phyloP scores from a whole-genome alignment of 1,284 basidiomycete species.

The Sporisorium graminicola region DNA sequence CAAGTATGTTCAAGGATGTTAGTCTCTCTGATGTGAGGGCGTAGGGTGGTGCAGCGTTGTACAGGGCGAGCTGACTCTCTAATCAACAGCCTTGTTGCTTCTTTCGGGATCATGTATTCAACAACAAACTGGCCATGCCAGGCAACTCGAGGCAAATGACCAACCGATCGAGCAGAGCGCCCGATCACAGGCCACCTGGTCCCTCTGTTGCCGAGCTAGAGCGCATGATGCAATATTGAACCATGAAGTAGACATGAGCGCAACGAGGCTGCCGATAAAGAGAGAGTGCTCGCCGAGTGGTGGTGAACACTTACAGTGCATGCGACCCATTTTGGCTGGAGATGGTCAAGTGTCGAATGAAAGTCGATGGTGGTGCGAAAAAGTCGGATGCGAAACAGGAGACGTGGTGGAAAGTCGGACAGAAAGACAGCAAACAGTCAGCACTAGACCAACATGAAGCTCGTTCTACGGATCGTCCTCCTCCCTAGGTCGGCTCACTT shows the following conservation, averaged over 20 bases:
- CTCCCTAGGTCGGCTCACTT: constrained; percentile 19
- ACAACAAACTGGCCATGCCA: not conserved
- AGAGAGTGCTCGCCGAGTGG: constrained; percentile 25
- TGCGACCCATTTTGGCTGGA: constrained; percentile 69
- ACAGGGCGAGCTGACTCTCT: constrained; percentile 18
- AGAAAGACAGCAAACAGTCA: constrained; percentile 62
- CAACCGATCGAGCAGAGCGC: not conserved
- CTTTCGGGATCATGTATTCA: not conserved
- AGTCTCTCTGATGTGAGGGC: constrained; percentile 8
- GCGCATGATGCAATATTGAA: not conserved
- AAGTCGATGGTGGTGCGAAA: constrained; percentile 8
- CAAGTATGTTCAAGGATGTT: constrained; percentile 4
- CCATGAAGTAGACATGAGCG: constrained; percentile 10
- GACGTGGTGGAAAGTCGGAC: constrained; percentile 32
- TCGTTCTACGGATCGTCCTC: constrained; percentile 39
- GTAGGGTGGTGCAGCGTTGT: not conserved
- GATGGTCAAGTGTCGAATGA: constrained; percentile 17
- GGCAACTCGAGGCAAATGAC: not conserved
- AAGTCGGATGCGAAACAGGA: constrained; percentile 6
- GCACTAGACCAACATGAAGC: constrained; percentile 60
- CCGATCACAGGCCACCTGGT: not conserved
- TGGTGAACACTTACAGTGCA: constrained; percentile 62
- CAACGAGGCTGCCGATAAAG: not conserved
- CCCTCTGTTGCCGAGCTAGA: not conserved
- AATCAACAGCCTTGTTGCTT: not conserved